Conservation (phyloP, 495 filamentous ascomycete species). For the Glonium stellatum region DNA sequence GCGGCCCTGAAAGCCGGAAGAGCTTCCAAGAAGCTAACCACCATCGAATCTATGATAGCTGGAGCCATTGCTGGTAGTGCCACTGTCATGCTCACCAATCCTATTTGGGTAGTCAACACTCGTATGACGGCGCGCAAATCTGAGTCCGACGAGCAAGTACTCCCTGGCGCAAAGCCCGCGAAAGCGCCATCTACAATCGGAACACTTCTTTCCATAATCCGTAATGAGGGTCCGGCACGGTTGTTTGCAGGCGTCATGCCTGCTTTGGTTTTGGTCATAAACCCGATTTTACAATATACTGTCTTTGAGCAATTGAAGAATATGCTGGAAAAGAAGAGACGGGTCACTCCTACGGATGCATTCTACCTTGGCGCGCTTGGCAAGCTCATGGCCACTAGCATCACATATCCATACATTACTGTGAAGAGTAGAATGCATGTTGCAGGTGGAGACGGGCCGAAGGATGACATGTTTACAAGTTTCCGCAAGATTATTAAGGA, state of each 20-base stretch:
- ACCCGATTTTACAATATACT: conserved; percentile 97
- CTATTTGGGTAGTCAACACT: conserved; percentile 98
- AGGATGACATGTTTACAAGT: conserved; percentile 60
- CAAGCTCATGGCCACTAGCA: conserved; percentile 84
- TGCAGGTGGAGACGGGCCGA: conserved; percentile 57
- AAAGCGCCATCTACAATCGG: conserved; percentile 63
- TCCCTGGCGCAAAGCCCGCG: conserved; percentile 40
- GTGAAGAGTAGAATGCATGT: conserved; percentile 97
- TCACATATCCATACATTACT: conserved; percentile 98
- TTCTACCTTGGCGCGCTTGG: conserved; percentile 90
- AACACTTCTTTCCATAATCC: conserved; percentile 68
- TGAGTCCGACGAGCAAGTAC: conserved; percentile 45
- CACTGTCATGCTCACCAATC: conserved; percentile 92
- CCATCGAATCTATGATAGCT: conserved; percentile 84
- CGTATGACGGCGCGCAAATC: conserved; percentile 87
- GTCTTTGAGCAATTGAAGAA: conserved; percentile 97
- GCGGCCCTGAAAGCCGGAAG: conserved; percentile 71
- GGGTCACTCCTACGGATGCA: conserved; percentile 73
- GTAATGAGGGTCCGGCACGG: conserved; percentile 70
- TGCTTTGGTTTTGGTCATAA: conserved; percentile 88
- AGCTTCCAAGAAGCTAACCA: conserved; percentile 74
- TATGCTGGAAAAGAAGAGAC: conserved; percentile 55
- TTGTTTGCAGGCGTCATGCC: conserved; percentile 91
- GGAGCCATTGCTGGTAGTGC: conserved; percentile 92
- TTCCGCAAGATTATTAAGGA: conserved; percentile 73